These are phyloP conservation scores for Quercus robur DNA, from an alignment of 306 rosid species.

Conservation along the genomic window DNA sequence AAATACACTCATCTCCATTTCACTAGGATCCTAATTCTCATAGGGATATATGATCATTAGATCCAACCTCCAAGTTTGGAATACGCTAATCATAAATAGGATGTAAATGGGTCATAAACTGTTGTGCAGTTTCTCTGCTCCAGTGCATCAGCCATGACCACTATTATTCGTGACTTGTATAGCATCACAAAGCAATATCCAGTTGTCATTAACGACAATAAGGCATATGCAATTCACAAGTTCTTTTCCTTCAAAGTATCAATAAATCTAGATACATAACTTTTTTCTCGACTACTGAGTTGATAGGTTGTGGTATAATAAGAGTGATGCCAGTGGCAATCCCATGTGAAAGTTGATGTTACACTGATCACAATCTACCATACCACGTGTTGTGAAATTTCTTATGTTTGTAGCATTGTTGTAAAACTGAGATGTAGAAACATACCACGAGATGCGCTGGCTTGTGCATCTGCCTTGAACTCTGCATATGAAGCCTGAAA, in stretches of 20 bases:
- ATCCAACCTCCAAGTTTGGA: background rate
- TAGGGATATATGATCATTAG: too few relatives aligned
- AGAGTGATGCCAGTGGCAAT: too few relatives aligned
- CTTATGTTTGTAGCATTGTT: too few relatives aligned
- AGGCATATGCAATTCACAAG: background rate
- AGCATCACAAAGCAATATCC: background rate
- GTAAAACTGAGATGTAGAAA: background rate
- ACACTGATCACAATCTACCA: too few relatives aligned
- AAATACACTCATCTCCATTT: too few relatives aligned
- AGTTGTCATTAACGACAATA: background rate
- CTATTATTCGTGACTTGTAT: background rate
- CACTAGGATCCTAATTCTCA: too few relatives aligned
- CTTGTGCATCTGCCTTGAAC: constrained; percentile 68
- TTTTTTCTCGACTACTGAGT: too few relatives aligned
- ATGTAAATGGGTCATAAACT: background rate
- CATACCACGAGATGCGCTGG: constrained; percentile 73
- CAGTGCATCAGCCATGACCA: background rate
- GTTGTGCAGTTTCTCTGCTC: background rate
- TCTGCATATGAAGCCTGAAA: constrained; percentile 76
- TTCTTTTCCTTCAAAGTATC: too few relatives aligned
- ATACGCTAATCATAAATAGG: background rate
- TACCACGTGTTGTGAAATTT: too few relatives aligned
- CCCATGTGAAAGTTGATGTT: too few relatives aligned
- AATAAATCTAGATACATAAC: too few relatives aligned
- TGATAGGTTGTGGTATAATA: too few relatives aligned